phyloP scores from a whole-genome alignment of 2,329 filamentous ascomycete genomes.

The Paraphaeosphaeria sporulosa region DNA sequence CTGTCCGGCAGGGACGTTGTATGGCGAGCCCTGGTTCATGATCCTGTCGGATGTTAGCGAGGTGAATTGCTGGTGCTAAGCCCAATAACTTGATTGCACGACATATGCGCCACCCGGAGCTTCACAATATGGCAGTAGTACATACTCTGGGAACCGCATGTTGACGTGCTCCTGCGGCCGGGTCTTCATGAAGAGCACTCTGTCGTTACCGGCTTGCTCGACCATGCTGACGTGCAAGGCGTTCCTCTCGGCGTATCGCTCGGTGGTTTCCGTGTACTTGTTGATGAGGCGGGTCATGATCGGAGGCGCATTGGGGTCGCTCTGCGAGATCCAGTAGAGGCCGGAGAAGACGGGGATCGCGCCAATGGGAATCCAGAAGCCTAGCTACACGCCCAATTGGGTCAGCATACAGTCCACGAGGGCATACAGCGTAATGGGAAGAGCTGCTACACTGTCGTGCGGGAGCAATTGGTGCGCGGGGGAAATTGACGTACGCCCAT shows the following conservation, averaged over 20 bases:
- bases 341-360: slow-evolving; percentile 55
- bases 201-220: slow-evolving; percentile 69
- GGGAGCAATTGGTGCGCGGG: slow-evolving; percentile 23
- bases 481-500: slow-evolving; percentile 57
- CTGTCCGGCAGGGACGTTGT: slow-evolving; percentile 69
- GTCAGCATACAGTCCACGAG: slow-evolving; percentile 24
- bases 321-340: slow-evolving; percentile 56
- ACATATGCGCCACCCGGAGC: not conserved
- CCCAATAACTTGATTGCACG: not conserved
- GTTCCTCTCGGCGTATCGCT: slow-evolving; percentile 64
- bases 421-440: not conserved
- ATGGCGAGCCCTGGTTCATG: slow-evolving; percentile 69
- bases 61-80: not conserved
- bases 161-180: slow-evolving; percentile 59
- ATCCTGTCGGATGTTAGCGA: slow-evolving; percentile 54
- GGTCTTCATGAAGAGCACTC: slow-evolving; percentile 64
- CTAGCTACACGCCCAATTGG: slow-evolving; percentile 42
- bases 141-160: slow-evolving; percentile 71
- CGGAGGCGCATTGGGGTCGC: slow-evolving; percentile 49
- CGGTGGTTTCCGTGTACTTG: slow-evolving; percentile 62
- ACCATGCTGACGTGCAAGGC: slow-evolving; percentile 66
- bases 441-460: not conserved
- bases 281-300: slow-evolving; percentile 61
- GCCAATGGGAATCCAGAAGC: slow-evolving; percentile 58
- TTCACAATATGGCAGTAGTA: slow-evolving; percentile 27